These are phyloP conservation scores for Oenanthe javanica DNA, from an alignment of 140 eudicot genomes.

Conservation along the genomic window DNA sequence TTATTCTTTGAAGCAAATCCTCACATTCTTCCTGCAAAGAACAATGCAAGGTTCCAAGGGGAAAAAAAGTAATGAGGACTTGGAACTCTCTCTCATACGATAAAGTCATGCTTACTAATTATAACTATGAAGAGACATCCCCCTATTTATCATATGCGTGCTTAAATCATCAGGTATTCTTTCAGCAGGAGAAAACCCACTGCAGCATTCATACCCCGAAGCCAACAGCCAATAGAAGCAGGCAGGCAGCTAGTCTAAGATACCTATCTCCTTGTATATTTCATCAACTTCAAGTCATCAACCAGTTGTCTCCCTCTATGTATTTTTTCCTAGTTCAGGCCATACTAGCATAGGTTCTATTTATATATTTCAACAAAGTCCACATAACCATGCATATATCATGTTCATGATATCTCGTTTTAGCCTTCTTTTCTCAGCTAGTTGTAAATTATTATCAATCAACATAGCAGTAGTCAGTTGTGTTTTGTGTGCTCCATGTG, in stretches of 20 bases:
- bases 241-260: neutral
- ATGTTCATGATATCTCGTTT: neutral
- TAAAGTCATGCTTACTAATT: neutral
- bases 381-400: neutral
- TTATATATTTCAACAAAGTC: neutral
- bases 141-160: neutral
- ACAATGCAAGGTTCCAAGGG: neutral
- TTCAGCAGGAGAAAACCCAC: neutral
- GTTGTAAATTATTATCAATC: neutral
- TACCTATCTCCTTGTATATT: neutral
- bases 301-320: neutral
- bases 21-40: conserved; percentile 8
- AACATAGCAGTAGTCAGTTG: neutral
- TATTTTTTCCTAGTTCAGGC: neutral
- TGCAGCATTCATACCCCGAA: conserved; percentile 1
- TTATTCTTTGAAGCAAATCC: neutral
- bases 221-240: neutral
- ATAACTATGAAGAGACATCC: neutral
- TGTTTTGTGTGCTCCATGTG: neutral
- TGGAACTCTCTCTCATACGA: neutral
- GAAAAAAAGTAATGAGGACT: neutral
- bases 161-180: neutral
- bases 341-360: neutral
- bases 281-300: neutral
- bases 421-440: neutral